Percentiles rank a stretch among this genome's conserved stretches.
phyloP scores from a whole-genome alignment of 345 rosid species.

The Pistacia atlantica region DNA sequence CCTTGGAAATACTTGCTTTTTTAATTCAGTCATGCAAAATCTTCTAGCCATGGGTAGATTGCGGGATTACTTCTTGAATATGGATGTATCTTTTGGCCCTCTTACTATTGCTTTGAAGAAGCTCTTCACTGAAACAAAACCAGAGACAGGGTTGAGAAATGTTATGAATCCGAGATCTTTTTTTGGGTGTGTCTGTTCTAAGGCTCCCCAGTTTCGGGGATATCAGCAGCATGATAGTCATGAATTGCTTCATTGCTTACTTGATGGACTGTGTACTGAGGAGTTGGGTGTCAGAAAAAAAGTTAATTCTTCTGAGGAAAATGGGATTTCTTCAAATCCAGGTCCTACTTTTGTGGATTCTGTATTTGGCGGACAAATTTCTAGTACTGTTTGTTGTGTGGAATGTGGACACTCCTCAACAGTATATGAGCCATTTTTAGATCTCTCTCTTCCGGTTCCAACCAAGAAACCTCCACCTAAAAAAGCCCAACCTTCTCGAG shows the following conservation, averaged over 20 bases:
- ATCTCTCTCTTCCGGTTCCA: slow-evolving; percentile 92
- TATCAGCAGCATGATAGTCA: slow-evolving; percentile 97
- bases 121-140: slow-evolving; percentile 65
- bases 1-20: slow-evolving; percentile 98
- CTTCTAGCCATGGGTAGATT: slow-evolving; percentile 68
- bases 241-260: slow-evolving; percentile 84
- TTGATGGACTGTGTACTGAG: slow-evolving; percentile 82
- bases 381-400: slow-evolving; percentile 83
- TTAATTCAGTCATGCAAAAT: slow-evolving; percentile 94
- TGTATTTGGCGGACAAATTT: slow-evolving; percentile 83
- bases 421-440: slow-evolving; percentile 86
- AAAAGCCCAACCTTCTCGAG: slow-evolving; percentile 57
- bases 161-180: slow-evolving; percentile 71
- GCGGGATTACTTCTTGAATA: slow-evolving; percentile 53
- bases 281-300: slow-evolving; percentile 60
- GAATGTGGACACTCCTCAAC: slow-evolving; percentile 90
- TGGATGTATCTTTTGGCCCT: slow-evolving; percentile 56
- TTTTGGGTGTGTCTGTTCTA: slow-evolving; percentile 68
- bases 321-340: slow-evolving; percentile 34
- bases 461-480: slow-evolving; percentile 74
- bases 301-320: slow-evolving; percentile 36
- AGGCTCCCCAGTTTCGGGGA: slow-evolving; percentile 92
- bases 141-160: slow-evolving; percentile 56
- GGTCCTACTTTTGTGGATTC: slow-evolving; percentile 68
- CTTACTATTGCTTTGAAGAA: slow-evolving; percentile 72